Base-by-base conservation (phyloP, 345 rosid species). In the Odontarrhena argentea region DNA sequence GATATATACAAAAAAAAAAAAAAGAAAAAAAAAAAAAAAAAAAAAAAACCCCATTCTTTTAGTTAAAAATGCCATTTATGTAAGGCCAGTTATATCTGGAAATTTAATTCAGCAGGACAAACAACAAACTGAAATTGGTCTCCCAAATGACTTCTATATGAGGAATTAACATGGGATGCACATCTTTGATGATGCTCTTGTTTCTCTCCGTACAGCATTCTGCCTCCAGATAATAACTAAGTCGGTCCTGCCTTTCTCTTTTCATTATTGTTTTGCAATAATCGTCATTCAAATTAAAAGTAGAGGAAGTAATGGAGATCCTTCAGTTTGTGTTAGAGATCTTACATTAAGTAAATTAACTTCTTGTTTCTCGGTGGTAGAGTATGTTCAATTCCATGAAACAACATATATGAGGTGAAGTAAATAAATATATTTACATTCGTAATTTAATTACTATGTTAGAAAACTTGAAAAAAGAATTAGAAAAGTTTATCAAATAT, bases 191-290 rank as follows among this genome's bases (percentile, higher is more conserved):
- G 15, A 8, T 18, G 6, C 28, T 40, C 1, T 0, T 15, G 11
- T n/a, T 24, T 34, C 24, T 54, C 24, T 66, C n/a, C 34, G 12
- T 28, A 30, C 43, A 32, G 36, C 55, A 11, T 35, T 67, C 53
- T 32, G 53, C 54, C 60, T 53, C 61, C 60, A 65, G 60, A 51
- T 52, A 37, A 52, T 48, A 36, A 55, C 43, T 36, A 55, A 18
- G 45, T 3, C 7, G 15, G 11, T 51, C 4, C 14, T 54, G 3
- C 15, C 32, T 32, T 46, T 44, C 18, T 0, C 48, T 5, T 44
- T 44, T 44, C 13, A 44, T 12, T 12, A 0, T 43, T n/a, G 42
- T 38, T 18, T 60, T 43, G 51, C 40, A 9, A 26, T 28, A 28
- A 28, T 44, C 9, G 4, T 4, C 64, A 42, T 30, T 59, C 28